Evolutionary conservation across 179 eudicot genomes (phyloP).

Genomic region (Carnegiea gigantea): DNA sequence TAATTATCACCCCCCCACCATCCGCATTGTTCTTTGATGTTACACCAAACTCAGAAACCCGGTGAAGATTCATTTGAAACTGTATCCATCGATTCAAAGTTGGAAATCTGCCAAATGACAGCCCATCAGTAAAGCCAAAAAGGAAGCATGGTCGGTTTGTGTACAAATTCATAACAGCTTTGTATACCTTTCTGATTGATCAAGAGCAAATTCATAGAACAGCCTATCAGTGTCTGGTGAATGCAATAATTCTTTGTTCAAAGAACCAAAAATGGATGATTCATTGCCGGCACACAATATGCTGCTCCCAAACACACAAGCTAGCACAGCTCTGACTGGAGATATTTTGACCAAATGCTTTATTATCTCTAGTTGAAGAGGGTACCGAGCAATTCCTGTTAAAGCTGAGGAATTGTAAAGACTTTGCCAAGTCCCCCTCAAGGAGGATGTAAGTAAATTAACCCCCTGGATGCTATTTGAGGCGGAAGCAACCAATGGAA

Average conservation of each 20-base stretch:
- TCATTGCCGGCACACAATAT: conserved; percentile 70
- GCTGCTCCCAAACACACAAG: conserved; percentile 95
- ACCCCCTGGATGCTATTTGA: conserved; percentile 47
- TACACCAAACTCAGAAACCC: conserved; percentile 82
- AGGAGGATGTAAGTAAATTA: conserved; percentile 52
- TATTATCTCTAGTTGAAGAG: conserved; percentile 85
- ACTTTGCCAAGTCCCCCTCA: conserved; percentile 60
- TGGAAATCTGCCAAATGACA: conserved; percentile 67
- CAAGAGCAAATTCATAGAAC: conserved; percentile 95
- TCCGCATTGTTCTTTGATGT: conserved; percentile 49
- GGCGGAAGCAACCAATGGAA: conserved; percentile 69
- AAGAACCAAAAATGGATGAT: conserved; percentile 58
- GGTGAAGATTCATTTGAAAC: conserved; percentile 96
- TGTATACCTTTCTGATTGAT: conserved; percentile 90
- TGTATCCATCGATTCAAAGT: conserved; percentile 99
- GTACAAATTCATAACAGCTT: conserved; percentile 3
- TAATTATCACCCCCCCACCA: conserved; percentile 38
- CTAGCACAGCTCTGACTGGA: conserved; percentile 93
- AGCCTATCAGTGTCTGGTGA: conserved; percentile 80
- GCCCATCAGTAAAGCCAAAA: conserved; percentile 5
- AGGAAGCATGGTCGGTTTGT: neutral
- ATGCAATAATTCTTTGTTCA: conserved; percentile 57
- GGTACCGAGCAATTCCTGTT: conserved; percentile 74
- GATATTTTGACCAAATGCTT: conserved; percentile 93
- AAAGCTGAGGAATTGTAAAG: conserved; percentile 52